Evolutionary conservation across 2,329 filamentous ascomycete genomes (phyloP).

Genomic region (Cladosporium sp.): DNA sequence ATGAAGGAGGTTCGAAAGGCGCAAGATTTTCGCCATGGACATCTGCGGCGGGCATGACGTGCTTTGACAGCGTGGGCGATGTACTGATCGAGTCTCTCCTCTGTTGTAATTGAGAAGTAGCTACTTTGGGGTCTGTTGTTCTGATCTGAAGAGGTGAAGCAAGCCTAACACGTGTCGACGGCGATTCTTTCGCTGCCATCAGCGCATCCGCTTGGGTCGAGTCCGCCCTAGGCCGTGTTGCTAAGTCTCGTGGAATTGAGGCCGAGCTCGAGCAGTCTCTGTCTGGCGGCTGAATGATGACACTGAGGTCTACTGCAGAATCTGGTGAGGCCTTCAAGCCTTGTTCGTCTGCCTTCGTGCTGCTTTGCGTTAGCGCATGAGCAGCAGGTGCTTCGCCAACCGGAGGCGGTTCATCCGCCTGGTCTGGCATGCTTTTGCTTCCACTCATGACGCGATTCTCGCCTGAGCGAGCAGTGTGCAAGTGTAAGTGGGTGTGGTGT

Average conservation of each 20-base stretch:
- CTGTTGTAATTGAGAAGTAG: not conserved
- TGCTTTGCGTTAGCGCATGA: not conserved
- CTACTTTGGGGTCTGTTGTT: not conserved
- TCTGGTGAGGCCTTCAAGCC: not conserved
- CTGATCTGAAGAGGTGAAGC: not conserved
- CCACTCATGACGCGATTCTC: not conserved
- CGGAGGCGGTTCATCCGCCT: constrained; percentile 5
- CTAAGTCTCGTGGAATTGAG: not conserved
- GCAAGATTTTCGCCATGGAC: constrained; percentile 24
- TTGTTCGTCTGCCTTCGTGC: not conserved
- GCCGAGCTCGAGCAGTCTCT: not conserved
- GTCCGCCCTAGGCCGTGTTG: not conserved
- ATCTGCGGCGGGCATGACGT: constrained; percentile 20
- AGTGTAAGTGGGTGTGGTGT: not conserved
- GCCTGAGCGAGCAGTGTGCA: not conserved
- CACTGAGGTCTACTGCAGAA: not conserved
- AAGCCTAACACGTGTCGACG: not conserved
- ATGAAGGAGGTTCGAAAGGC: constrained; percentile 27
- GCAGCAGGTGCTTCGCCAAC: not conserved
- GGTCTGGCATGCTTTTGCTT: not conserved
- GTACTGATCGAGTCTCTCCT: constrained; percentile 19
- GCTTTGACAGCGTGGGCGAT: constrained; percentile 16
- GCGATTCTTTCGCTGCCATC: not conserved
- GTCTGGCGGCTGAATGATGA: not conserved
- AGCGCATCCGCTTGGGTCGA: constrained; percentile 4